Evolutionary conservation across 2,329 filamentous ascomycete species (phyloP), one percentile per base, ranked within the genome.

Genomic region (Colletotrichum ledebouriae): DNA sequence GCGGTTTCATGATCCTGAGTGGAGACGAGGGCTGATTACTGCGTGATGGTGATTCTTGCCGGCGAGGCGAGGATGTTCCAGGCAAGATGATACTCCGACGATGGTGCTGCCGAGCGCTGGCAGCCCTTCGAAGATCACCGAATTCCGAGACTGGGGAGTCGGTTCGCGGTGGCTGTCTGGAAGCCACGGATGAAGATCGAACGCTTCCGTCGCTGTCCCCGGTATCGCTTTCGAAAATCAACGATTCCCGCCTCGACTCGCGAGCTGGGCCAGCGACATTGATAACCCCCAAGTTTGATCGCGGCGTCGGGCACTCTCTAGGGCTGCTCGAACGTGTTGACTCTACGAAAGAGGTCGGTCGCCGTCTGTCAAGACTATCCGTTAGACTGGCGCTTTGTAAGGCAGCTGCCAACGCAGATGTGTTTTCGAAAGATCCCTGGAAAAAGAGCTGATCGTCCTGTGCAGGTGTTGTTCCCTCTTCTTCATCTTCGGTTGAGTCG

Each of bases 111-210:
- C 92, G 87, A 47, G 92, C 90, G 76, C 92, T 95, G 37, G 92
- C 89, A 55, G 93, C 90, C 67, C 93, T 88, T 70, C 91, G 87
- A 22, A 97, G 82, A 72, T 89, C 87, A 59, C 92, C 90, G 74
- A 94, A 89, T 69, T 98, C 96, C 5, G 94, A 97, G 20, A 93
- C 91, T 2, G 96, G 96, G 0, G 96, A 99, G 70, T 98, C 94
- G 1, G 93, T 94, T 71, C 94, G 87, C 52, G 89, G 84, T 11
- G 89, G 89, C 39, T 82, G 82, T 11, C 89, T 86, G 4, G 93
- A 91, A 57, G 93, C 83, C 4, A 92, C 83, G 0, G 94, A 97
- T 2, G 89, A 88, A 1, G 95, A 98, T 49, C 92, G 89, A 61
- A 94, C 86, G 77, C 94, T 98, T 62, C 92, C 93, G 76, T 99